These are phyloP conservation scores for Ostreobium quekettii DNA, from an alignment of 139 green algal genomes.

Conservation along the genomic window DNA sequence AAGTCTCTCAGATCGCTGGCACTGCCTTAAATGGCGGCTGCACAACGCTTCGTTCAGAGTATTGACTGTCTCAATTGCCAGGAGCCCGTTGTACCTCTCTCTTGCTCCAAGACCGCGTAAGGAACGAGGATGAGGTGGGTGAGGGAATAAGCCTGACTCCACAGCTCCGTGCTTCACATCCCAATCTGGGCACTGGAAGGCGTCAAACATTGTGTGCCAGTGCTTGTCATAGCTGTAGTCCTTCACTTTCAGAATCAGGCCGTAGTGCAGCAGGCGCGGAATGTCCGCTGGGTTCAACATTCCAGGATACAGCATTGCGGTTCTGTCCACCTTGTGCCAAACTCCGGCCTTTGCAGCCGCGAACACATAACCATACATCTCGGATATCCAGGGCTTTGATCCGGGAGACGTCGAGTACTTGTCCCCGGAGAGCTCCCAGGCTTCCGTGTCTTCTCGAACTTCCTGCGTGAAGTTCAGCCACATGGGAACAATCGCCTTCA, in stretches of 20 bases:
- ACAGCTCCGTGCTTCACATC: conserved; percentile 21
- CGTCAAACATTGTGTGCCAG: conserved; percentile 37
- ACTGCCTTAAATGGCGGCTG: conserved; percentile 55
- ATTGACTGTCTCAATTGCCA: conserved; percentile 55
- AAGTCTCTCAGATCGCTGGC: conserved; percentile 52
- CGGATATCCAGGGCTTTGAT: conserved; percentile 70
- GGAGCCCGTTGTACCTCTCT: conserved; percentile 52
- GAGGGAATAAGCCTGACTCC: background rate
- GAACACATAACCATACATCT: conserved; percentile 87
- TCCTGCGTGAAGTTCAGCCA: conserved; percentile 72
- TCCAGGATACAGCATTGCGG: conserved; percentile 73
- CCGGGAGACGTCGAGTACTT: conserved; percentile 44
- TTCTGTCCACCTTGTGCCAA: conserved; percentile 65
- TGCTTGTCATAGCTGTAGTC: conserved; percentile 72
- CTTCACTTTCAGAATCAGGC: conserved; percentile 50
- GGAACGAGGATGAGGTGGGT: background rate
- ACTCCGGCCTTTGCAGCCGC: conserved; percentile 54
- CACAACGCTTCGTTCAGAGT: conserved; percentile 75
- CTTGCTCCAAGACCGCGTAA: no score
- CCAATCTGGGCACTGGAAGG: conserved; percentile 52
- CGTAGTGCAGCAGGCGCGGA: conserved; percentile 83
- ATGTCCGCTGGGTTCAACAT: conserved; percentile 40
- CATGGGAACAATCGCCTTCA: conserved; percentile 52
- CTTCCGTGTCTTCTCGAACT: conserved; percentile 46
- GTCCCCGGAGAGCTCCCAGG: conserved; percentile 44